Conservation (phyloP, 2,329 filamentous ascomycete species). For the Trichoderma polysporum region DNA sequence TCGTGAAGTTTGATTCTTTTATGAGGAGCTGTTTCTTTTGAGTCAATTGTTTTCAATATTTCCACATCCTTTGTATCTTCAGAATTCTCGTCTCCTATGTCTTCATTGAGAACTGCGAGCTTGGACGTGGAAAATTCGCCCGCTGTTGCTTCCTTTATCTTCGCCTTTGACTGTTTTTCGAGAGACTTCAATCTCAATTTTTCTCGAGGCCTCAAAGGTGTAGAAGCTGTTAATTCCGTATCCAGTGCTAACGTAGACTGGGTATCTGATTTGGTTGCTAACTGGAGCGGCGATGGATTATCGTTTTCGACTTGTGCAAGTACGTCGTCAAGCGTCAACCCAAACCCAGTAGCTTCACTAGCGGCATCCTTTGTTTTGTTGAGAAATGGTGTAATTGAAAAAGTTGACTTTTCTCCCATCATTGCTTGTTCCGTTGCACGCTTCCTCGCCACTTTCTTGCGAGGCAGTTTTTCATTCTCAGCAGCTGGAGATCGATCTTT, state of each 20-base stretch:
- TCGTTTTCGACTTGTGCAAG: background rate
- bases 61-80: background rate
- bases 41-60: background rate
- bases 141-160: background rate
- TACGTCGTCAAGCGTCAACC: slow-evolving; percentile 6
- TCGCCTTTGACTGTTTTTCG: background rate
- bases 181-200: background rate
- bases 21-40: slow-evolving; percentile 21
- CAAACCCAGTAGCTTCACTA: slow-evolving; percentile 28
- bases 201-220: background rate
- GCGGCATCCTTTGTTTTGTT: slow-evolving; percentile 63
- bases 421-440: slow-evolving; percentile 50
- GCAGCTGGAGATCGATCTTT: slow-evolving; percentile 39
- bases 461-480: slow-evolving; percentile 42
- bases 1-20: slow-evolving; percentile 10
- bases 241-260: slow-evolving; percentile 28
- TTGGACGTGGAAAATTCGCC: background rate
- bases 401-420: slow-evolving; percentile 82
- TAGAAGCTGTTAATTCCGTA: background rate
- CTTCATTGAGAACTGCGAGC: background rate
- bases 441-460: slow-evolving; percentile 54
- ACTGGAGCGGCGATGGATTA: slow-evolving; percentile 23
- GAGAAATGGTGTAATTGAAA: slow-evolving; percentile 92
- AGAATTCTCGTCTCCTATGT: background rate
- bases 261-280: slow-evolving; percentile 20